Conservation (phyloP, 2,329 filamentous ascomycete species). For the Neofusicoccum kwambonambiense region DNA sequence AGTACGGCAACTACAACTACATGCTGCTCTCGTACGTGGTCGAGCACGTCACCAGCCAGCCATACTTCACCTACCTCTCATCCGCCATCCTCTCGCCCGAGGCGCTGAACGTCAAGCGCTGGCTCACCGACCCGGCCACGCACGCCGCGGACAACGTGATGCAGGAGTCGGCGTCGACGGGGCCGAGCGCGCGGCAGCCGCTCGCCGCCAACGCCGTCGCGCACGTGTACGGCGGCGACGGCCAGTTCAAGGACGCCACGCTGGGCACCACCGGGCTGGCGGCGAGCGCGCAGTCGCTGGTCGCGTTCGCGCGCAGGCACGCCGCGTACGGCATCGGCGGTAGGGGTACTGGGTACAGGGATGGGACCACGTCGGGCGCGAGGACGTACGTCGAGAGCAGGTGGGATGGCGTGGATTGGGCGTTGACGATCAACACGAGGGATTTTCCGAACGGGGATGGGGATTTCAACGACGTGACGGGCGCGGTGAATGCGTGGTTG, state of each 20-base stretch:
- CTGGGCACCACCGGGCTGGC: conserved; percentile 23
- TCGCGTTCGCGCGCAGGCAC: conserved; percentile 22
- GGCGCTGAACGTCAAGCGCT: conserved; percentile 21
- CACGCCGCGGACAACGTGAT: conserved; percentile 21
- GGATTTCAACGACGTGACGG: not conserved
- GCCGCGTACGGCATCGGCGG: conserved; percentile 15
- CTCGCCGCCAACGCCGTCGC: conserved; percentile 11
- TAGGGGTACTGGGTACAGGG: not conserved
- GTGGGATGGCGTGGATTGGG: conserved; percentile 5
- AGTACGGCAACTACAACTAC: conserved; percentile 26
- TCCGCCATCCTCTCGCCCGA: conserved; percentile 21
- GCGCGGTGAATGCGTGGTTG: not conserved
- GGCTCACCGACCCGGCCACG: conserved; percentile 11
- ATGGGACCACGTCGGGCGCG: conserved; percentile 16
- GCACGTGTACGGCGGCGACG: conserved; percentile 22
- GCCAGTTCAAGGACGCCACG: conserved; percentile 23
- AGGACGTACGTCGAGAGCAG: conserved; percentile 1
- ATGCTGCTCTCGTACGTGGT: conserved; percentile 25
- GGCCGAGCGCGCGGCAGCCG: conserved; percentile 14
- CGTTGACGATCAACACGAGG: conserved; percentile 18
- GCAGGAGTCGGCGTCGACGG: conserved; percentile 20
- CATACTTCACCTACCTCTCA: conserved; percentile 23
- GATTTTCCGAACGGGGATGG: conserved; percentile 11
- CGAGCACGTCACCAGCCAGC: conserved; percentile 21
- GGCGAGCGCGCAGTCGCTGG: conserved; percentile 23